Evolutionary conservation across 2,329 filamentous ascomycete genomes (phyloP).

Genomic region (Sporothrix phasma): DNA sequence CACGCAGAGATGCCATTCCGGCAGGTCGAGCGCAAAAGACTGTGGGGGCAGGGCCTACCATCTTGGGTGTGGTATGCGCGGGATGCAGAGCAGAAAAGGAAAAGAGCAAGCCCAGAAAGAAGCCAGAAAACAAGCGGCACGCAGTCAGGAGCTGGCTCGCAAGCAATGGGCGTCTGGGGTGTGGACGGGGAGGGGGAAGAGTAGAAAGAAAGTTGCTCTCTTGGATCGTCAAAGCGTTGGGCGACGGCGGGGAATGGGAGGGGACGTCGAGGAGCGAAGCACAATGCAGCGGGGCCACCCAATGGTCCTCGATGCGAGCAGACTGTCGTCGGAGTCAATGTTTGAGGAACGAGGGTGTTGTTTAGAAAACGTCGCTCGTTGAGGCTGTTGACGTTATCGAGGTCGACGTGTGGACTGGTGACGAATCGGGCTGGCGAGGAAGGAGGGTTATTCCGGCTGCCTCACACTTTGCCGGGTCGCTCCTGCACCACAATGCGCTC

Average conservation of each 20-base stretch:
- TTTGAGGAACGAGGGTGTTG: not conserved
- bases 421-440: not conserved
- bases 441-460: conserved; percentile 13
- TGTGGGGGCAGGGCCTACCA: not conserved
- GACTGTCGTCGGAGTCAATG: not conserved
- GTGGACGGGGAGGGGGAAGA: not conserved
- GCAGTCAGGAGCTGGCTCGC: not conserved
- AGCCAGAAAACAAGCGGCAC: not conserved
- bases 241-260: not conserved
- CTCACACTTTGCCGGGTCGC: not conserved
- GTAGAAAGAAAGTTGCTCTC: not conserved
- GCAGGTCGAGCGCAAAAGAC: not conserved
- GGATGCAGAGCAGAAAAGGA: not conserved
- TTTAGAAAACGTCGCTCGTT: not conserved
- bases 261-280: not conserved
- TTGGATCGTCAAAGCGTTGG: not conserved
- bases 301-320: not conserved
- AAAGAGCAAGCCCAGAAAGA: not conserved
- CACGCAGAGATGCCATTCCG: not conserved
- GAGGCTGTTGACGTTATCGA: not conserved
- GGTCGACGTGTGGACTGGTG: conserved; percentile 1
- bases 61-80: conserved; percentile 2
- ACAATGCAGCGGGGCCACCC: not conserved
- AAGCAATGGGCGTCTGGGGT: not conserved
- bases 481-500: conserved; percentile 1